Evolutionary conservation across 1,284 basidiomycete species (phyloP).

Genomic region (Cutaneotrichosporon sp.): DNA sequence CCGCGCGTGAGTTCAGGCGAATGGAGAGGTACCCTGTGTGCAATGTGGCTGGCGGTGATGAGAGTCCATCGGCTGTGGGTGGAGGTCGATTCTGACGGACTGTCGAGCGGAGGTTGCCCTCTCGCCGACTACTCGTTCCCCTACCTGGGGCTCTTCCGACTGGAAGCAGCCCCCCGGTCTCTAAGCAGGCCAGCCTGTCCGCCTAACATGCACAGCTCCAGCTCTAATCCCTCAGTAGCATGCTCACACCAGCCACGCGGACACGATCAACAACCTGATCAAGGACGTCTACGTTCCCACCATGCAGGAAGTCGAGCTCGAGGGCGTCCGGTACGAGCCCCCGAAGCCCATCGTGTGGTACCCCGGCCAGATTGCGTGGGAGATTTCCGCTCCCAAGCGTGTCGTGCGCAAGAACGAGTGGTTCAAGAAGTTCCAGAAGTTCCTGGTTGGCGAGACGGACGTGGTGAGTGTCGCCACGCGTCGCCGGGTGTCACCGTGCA

Average conservation of each 20-base stretch:
- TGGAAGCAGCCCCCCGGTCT: too few species aligned
- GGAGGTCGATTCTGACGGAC: too few species aligned
- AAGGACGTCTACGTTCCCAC: conserved; percentile 75
- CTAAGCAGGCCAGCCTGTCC: too few species aligned
- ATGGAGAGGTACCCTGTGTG: too few species aligned
- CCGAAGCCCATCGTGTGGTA: conserved; percentile 90
- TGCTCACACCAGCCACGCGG: conserved; percentile 63
- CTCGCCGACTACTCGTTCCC: too few species aligned
- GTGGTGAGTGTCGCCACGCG: conserved; percentile 67
- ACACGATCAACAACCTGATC: conserved; percentile 71
- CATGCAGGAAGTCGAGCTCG: conserved; percentile 73
- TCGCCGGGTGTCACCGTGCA: conserved; percentile 5
- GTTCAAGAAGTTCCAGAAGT: conserved; percentile 95
- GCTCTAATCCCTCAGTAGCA: too few species aligned
- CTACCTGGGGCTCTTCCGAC: too few species aligned
- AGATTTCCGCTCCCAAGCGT: conserved; percentile 88
- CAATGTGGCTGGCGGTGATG: too few species aligned
- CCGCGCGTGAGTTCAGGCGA: conserved; percentile 65
- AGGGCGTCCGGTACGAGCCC: conserved; percentile 66
- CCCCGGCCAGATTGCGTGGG: conserved; percentile 92
- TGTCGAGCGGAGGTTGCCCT: too few species aligned
- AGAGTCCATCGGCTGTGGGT: too few species aligned
- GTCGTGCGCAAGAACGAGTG: conserved; percentile 87
- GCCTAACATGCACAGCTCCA: too few species aligned
- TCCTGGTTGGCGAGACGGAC: conserved; percentile 97